phyloP scores from a whole-genome alignment of 768 basidiomycete genomes.

The Xerocomellus amylosporus region DNA sequence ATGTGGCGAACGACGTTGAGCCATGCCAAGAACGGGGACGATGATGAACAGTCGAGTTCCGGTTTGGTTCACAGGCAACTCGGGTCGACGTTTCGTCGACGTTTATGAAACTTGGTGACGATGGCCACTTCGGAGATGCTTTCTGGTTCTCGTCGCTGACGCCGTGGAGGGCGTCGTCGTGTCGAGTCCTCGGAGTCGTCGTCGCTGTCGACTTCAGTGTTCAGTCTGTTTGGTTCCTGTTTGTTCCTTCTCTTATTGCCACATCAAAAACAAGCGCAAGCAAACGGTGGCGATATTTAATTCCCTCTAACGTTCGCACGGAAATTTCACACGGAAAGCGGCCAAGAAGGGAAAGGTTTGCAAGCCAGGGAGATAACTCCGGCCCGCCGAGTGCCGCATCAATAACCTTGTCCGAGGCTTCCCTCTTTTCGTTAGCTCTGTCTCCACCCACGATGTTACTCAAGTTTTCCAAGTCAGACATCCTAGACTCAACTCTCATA shows the following conservation, averaged over 20 bases:
- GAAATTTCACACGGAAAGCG: background rate
- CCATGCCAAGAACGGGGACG: constrained; percentile 34
- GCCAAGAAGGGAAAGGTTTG: constrained; percentile 2
- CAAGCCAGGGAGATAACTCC: background rate
- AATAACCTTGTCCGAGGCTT: too few species aligned
- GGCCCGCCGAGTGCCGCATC: too few species aligned
- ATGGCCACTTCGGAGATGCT: background rate
- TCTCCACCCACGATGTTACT: constrained; percentile 43
- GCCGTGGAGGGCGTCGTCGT: constrained; percentile 21
- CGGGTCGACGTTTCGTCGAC: constrained; percentile 14
- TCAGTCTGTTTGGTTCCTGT: constrained; percentile 30
- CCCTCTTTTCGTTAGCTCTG: background rate
- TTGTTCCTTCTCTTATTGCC: constrained; percentile 28
- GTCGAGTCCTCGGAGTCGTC: constrained; percentile 30
- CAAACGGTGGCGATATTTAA: constrained; percentile 22
- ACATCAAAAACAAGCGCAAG: constrained; percentile 30
- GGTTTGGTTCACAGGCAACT: constrained; percentile 9
- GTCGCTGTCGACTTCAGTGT: constrained; percentile 26
- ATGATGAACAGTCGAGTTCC: constrained; percentile 15
- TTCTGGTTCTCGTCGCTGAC: constrained; percentile 18
- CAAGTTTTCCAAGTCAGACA: constrained; percentile 56
- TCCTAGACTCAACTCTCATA: constrained; percentile 54
- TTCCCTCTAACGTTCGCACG: constrained; percentile 9
- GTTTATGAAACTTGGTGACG: background rate
- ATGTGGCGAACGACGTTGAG: constrained; percentile 45